phyloP scores from a whole-genome alignment of 805 yeast species.

The Candida berthetii region DNA sequence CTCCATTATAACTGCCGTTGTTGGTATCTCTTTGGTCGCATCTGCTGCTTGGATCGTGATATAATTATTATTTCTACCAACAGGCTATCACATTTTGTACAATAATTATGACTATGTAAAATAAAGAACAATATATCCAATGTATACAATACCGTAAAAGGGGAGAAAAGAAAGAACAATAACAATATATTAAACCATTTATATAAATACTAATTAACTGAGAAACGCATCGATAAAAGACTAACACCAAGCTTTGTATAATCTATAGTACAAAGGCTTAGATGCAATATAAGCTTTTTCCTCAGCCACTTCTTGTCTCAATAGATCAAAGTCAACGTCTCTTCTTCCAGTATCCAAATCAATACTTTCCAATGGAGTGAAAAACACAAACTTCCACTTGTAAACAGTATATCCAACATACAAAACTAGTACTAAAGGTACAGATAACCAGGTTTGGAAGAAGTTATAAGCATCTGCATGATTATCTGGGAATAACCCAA shows the following conservation, averaged over 20 bases:
- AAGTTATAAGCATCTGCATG: constrained; percentile 30
- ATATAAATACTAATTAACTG: too few relatives aligned
- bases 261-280: constrained; percentile 39
- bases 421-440: constrained; percentile 32
- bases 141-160: too few relatives aligned
- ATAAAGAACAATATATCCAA: too few relatives aligned
- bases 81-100: too few relatives aligned
- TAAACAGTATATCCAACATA: constrained; percentile 36
- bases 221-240: too few relatives aligned
- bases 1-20: constrained; percentile 51
- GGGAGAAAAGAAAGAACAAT: too few relatives aligned
- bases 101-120: too few relatives aligned
- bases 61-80: too few relatives aligned
- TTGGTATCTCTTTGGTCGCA: constrained; percentile 34
- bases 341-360: constrained; percentile 53
- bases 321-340: constrained; percentile 37
- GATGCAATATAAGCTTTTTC: constrained; percentile 43
- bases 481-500: constrained; percentile 56
- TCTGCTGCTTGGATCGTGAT: constrained; percentile 32
- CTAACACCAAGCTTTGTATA: constrained; percentile 50
- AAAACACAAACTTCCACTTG: constrained; percentile 22
- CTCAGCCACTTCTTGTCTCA: constrained; percentile 37
- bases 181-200: too few relatives aligned
- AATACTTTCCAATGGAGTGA: constrained; percentile 33
- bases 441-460: constrained; percentile 41